Evolutionary conservation across 495 filamentous ascomycete species (phyloP).

Genomic region (Neurospora sp.): DNA sequence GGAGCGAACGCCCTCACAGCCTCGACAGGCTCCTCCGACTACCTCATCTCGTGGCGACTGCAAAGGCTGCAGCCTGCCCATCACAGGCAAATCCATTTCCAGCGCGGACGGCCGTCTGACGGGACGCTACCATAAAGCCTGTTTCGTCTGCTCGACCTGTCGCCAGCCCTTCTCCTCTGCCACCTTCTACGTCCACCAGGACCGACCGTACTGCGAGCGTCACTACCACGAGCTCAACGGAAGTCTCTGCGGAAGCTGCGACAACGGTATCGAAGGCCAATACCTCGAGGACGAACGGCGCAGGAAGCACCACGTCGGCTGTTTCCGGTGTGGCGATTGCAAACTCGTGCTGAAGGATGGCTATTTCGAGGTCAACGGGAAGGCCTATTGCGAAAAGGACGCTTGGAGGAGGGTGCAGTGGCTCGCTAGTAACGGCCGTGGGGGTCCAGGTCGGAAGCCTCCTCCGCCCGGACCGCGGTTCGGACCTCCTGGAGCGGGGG

Average conservation of each 20-base stretch:
- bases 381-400: conserved; percentile 74
- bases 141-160: conserved; percentile 88
- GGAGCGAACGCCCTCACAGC: conserved; percentile 7
- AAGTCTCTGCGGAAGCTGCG: conserved; percentile 70
- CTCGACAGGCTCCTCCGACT: conserved; percentile 4
- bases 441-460: conserved; percentile 2
- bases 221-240: conserved; percentile 91
- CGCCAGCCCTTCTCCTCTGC: conserved; percentile 69
- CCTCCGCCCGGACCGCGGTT: conserved; percentile 9
- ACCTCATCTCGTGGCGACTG: conserved; percentile 57
- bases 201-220: conserved; percentile 79
- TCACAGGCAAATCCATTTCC: conserved; percentile 85
- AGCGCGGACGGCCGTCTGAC: conserved; percentile 89
- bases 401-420: conserved; percentile 48
- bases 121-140: conserved; percentile 85
- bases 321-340: conserved; percentile 70
- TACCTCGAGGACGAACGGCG: conserved; percentile 78
- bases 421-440: conserved; percentile 1
- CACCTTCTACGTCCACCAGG: conserved; percentile 85
- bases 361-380: conserved; percentile 45
- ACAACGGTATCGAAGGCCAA: conserved; percentile 81
- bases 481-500: conserved; percentile 4
- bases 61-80: conserved; percentile 67
- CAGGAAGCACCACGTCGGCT: conserved; percentile 77
- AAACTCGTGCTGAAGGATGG: conserved; percentile 50